Evolutionary conservation across 768 basidiomycete genomes (phyloP).

Genomic region (Tulasnella sp.): DNA sequence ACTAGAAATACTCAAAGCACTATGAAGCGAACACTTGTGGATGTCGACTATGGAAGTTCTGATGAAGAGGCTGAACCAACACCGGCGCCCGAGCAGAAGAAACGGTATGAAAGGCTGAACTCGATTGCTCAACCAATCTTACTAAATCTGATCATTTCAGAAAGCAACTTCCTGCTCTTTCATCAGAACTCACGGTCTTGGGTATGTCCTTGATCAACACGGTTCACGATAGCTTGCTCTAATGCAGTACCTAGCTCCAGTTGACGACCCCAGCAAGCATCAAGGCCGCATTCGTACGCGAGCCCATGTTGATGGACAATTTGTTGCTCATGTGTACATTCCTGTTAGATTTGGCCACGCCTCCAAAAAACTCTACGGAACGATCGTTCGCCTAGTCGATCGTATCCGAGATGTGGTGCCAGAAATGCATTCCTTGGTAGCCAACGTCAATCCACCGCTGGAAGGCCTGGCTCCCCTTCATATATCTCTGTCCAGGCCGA

Average conservation of each 20-base stretch:
- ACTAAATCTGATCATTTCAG: constrained; percentile 36
- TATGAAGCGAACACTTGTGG: constrained; percentile 9
- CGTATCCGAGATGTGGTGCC: constrained; percentile 48
- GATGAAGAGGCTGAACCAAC: constrained; percentile 36
- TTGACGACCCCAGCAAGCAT: constrained; percentile 73
- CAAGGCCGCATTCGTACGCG: constrained; percentile 73
- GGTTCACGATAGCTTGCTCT: neutral
- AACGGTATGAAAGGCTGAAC: neutral
- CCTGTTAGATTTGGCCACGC: constrained; percentile 46
- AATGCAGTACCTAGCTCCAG: constrained; percentile 40
- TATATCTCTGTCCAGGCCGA: constrained; percentile 78
- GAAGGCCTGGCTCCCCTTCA: constrained; percentile 45
- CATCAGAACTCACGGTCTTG: constrained; percentile 44
- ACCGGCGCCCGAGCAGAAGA: neutral
- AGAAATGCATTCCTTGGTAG: constrained; percentile 44
- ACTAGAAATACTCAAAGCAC: neutral
- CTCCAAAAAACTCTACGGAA: constrained; percentile 35
- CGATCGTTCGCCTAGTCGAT: constrained; percentile 44
- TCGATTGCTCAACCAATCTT: no score
- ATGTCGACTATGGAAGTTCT: constrained; percentile 51
- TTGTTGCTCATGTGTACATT: constrained; percentile 72
- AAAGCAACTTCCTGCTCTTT: constrained; percentile 56
- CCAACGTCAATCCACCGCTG: neutral
- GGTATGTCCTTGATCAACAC: neutral
- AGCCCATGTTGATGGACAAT: constrained; percentile 86